Conservation (phyloP, 192 early-diverging fungal genomes). For the Chytriomyces sp. region DNA sequence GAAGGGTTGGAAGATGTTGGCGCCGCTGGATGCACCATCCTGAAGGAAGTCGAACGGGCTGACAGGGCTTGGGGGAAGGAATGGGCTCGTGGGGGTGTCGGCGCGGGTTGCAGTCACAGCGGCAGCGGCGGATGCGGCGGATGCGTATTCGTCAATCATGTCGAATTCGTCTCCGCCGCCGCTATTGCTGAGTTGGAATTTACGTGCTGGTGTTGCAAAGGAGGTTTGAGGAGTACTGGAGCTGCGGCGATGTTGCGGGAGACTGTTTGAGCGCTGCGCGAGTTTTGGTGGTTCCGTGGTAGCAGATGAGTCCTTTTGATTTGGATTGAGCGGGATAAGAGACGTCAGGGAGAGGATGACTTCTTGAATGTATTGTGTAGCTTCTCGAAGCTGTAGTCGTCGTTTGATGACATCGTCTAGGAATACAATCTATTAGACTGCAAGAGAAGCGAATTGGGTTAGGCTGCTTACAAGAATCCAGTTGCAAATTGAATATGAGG, state of each 20-base stretch:
- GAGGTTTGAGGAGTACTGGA: neutral
- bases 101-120: neutral
- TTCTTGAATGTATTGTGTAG: constrained; percentile 29
- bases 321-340: constrained; percentile 10
- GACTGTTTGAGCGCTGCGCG: neutral
- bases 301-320: neutral
- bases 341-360: constrained; percentile 26
- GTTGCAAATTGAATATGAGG: constrained; percentile 24
- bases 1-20: neutral
- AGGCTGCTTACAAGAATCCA: constrained; percentile 20
- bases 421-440: neutral
- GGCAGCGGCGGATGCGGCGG: neutral
- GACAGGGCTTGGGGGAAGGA: neutral
- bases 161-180: constrained; percentile 23
- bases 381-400: constrained; percentile 24
- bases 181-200: neutral
- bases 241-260: neutral
- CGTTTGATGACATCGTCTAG: constrained; percentile 23
- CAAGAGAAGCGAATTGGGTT: neutral
- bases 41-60: neutral
- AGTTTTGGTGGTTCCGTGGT: neutral
- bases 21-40: neutral
- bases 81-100: neutral
- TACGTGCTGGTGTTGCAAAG: neutral
- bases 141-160: constrained; percentile 31